These are phyloP conservation scores for Tuctoria greenei DNA, from an alignment of 176 grass and related monocot species.

Conservation along the genomic window DNA sequence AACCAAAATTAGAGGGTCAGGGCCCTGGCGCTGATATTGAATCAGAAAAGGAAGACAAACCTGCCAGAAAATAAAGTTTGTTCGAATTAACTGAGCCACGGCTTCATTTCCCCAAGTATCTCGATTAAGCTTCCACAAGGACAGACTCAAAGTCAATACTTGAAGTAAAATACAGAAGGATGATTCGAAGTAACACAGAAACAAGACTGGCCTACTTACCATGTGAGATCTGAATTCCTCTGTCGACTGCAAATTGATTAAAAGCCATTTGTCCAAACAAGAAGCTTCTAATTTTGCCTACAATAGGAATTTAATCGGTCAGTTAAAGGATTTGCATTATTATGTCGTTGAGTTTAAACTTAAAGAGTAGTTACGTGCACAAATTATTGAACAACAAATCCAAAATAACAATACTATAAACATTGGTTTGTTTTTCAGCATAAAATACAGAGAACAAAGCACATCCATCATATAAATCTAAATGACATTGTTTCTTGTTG, in stretches of 20 bases:
- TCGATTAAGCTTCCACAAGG: slow-evolving; percentile 74
- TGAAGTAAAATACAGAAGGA: slow-evolving; percentile 23
- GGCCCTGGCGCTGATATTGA: neutral
- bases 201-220: slow-evolving; percentile 62
- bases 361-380: neutral
- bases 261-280: slow-evolving; percentile 76
- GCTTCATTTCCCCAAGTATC: slow-evolving; percentile 96
- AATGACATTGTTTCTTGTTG: neutral
- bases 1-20: neutral
- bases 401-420: neutral
- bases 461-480: neutral
- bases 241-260: slow-evolving; percentile 88
- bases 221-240: slow-evolving; percentile 96
- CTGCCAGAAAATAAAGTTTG: slow-evolving; percentile 99
- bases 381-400: slow-evolving; percentile 2
- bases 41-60: slow-evolving; percentile 36
- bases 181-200: neutral
- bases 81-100: slow-evolving; percentile 75
- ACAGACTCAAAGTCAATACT: slow-evolving; percentile 20
- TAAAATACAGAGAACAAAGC: neutral
- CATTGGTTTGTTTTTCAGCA: neutral
- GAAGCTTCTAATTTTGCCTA: slow-evolving; percentile 91
- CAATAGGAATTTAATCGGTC: slow-evolving; percentile 21
- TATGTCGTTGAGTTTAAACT: neutral
- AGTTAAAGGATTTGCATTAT: slow-evolving; percentile 9